Percentiles rank a stretch among this genome's conserved stretches.
These are phyloP conservation scores for Xylariaceae sp. DNA, from an alignment of 2,329 filamentous ascomycete genomes.

Conservation along the genomic window DNA sequence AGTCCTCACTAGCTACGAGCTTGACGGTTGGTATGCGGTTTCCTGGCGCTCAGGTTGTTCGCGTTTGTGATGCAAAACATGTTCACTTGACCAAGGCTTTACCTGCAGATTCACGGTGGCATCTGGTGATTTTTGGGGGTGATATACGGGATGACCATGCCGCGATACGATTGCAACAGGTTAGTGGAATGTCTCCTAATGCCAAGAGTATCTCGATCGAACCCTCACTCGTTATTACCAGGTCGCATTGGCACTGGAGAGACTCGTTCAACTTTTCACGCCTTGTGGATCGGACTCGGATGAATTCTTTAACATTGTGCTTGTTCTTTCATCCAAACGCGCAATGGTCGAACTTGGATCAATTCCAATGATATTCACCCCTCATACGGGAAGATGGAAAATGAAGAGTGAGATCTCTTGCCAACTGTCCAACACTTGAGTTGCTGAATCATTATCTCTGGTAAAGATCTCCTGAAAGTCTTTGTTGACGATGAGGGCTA, in stretches of 20 bases:
- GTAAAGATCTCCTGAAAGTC: conserved; percentile 51
- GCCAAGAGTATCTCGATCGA: not conserved
- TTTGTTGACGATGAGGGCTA: conserved; percentile 53
- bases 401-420: conserved; percentile 44
- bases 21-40: conserved; percentile 51
- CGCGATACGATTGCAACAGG: conserved; percentile 28
- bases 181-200: conserved; percentile 13
- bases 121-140: conserved; percentile 51
- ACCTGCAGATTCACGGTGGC: conserved; percentile 40
- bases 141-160: conserved; percentile 37
- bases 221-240: conserved; percentile 11
- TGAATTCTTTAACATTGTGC: conserved; percentile 51
- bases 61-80: conserved; percentile 54
- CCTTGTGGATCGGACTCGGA: conserved; percentile 41
- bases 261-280: conserved; percentile 38
- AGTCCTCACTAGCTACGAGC: conserved; percentile 36
- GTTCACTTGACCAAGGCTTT: conserved; percentile 49
- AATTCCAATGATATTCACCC: conserved; percentile 53
- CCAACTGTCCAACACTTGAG: not conserved
- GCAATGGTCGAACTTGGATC: conserved; percentile 44
- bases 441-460: not conserved
- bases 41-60: conserved; percentile 53
- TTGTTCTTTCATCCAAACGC: conserved; percentile 48
- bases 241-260: conserved; percentile 23
- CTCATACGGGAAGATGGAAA: conserved; percentile 48